Evolutionary conservation across 257 asterid species (phyloP).

Genomic region (Handroanthus guayacan): DNA sequence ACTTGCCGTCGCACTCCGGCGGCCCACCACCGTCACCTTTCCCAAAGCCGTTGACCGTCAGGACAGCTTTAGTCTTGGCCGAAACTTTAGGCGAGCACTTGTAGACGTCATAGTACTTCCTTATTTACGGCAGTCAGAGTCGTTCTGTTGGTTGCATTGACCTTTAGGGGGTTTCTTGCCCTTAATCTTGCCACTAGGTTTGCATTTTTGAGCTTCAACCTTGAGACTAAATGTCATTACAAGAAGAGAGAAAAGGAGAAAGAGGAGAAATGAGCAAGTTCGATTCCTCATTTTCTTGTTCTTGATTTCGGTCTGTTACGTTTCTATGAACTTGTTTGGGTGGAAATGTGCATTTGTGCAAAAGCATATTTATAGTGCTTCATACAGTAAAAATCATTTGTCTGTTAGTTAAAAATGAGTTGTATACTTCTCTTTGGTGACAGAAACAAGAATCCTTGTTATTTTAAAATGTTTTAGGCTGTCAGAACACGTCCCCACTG

Average conservation of each 20-base stretch:
- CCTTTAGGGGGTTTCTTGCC: constrained; percentile 56
- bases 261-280: constrained; percentile 23
- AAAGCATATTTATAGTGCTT: constrained; percentile 30
- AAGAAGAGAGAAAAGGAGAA: constrained; percentile 23
- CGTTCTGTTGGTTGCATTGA: constrained; percentile 48
- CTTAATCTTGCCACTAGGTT: constrained; percentile 47
- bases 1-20: constrained; percentile 52
- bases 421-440: constrained; percentile 15
- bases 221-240: not conserved
- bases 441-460: constrained; percentile 19
- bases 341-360: not conserved
- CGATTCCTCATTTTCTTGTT: constrained; percentile 31
- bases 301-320: not conserved
- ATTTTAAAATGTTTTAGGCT: not conserved
- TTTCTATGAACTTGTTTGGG: constrained; percentile 5
- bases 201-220: constrained; percentile 41
- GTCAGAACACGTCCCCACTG: not conserved
- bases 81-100: constrained; percentile 48
- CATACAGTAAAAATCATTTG: not conserved
- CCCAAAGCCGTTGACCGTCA: constrained; percentile 53
- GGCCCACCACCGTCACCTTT: constrained; percentile 61
- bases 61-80: constrained; percentile 43
- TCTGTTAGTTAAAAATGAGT: not conserved
- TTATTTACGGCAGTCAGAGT: constrained; percentile 52
- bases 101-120: constrained; percentile 45